Evolutionary conservation across 2,329 filamentous ascomycete species (phyloP).

Genomic region (Colletotrichum cordylinicola): DNA sequence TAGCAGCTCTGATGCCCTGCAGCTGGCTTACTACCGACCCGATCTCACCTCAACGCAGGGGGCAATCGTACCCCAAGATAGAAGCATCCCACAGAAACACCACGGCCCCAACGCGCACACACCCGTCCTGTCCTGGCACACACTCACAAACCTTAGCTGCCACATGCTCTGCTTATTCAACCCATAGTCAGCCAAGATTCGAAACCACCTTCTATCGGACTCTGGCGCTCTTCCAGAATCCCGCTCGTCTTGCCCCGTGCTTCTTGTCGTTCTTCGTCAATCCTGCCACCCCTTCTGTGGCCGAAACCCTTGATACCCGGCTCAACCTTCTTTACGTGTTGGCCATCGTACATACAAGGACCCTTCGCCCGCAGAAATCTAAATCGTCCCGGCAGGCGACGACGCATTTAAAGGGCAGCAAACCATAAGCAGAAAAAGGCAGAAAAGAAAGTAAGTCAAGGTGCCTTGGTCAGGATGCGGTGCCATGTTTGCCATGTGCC

Average conservation of each 20-base stretch:
- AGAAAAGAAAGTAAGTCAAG: background rate
- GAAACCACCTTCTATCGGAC: constrained; percentile 17
- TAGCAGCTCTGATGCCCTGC: background rate
- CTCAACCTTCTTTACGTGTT: background rate
- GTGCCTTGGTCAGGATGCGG: background rate
- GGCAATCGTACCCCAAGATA: background rate
- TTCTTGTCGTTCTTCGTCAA: background rate
- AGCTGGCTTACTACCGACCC: background rate
- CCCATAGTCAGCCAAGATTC: constrained; percentile 16
- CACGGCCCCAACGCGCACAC: background rate
- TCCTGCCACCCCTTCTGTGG: background rate
- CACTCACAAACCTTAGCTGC: constrained; percentile 2
- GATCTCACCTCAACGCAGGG: background rate
- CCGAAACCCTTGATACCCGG: background rate
- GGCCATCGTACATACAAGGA: background rate
- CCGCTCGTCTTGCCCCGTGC: background rate
- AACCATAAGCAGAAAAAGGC: background rate
- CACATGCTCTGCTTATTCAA: constrained; percentile 21
- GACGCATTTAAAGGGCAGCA: background rate
- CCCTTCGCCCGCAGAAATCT: background rate
- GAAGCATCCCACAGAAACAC: background rate
- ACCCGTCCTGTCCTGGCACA: background rate
- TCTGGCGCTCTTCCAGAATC: constrained; percentile 5
- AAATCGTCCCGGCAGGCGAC: background rate
- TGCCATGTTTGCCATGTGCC: background rate